These are phyloP conservation scores for Lipomyces yamanashiensis DNA, from an alignment of 805 yeast genomes.

Conservation along the genomic window DNA sequence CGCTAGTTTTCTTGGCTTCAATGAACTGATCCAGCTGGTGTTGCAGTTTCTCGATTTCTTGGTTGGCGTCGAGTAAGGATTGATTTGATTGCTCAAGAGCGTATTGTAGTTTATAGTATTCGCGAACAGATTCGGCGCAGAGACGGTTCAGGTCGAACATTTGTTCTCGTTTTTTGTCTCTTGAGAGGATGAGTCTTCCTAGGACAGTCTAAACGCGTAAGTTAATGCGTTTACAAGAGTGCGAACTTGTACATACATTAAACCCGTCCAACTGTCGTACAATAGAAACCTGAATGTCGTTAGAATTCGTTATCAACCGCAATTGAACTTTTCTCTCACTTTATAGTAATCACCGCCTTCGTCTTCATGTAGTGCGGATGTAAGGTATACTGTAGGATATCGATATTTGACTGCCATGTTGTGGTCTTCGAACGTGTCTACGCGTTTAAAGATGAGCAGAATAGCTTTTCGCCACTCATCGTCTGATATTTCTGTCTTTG, in stretches of 20 bases:
- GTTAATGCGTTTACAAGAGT: background rate
- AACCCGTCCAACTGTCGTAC: constrained; percentile 14
- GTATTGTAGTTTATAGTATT: background rate
- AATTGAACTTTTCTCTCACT: background rate
- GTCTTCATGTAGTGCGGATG: constrained; percentile 5
- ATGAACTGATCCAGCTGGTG: constrained; percentile 17
- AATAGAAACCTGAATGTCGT: constrained; percentile 6
- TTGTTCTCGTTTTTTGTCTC: constrained; percentile 10
- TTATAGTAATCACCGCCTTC: constrained; percentile 7
- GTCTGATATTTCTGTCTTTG: constrained; percentile 4
- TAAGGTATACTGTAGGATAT: constrained; percentile 17
- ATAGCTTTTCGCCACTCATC: constrained; percentile 18
- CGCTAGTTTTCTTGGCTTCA: constrained; percentile 13
- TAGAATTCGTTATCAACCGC: background rate
- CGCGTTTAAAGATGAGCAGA: constrained; percentile 10
- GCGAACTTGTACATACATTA: constrained; percentile 1
- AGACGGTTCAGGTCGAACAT: constrained; percentile 14
- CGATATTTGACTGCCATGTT: constrained; percentile 4
- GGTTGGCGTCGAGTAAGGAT: background rate
- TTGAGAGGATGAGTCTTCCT: constrained; percentile 5
- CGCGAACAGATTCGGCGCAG: background rate
- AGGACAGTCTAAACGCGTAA: constrained; percentile 10
- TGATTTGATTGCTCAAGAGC: background rate
- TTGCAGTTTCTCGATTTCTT: background rate
- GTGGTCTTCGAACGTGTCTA: constrained; percentile 7